Conservation (phyloP, 2,329 filamentous ascomycete genomes). For the Paraconiothyrium brasiliense region DNA sequence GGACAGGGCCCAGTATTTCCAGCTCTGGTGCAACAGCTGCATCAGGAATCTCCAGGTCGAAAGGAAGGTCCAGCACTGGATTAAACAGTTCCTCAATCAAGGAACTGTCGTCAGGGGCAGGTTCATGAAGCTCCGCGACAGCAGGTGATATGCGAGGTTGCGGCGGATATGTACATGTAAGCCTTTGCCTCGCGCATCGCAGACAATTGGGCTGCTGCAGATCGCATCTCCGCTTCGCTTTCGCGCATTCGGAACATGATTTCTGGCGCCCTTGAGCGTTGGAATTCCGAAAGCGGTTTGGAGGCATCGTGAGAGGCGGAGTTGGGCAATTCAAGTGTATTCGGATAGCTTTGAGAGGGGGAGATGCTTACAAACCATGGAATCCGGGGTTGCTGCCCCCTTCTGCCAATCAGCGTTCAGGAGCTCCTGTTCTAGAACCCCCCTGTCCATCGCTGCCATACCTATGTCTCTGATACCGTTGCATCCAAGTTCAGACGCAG, state of each 20-base stretch:
- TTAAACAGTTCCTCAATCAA: conserved; percentile 7
- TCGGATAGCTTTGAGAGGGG: neutral
- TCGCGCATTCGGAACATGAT: conserved; percentile 66
- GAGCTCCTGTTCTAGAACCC: neutral
- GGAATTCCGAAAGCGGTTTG: conserved; percentile 34
- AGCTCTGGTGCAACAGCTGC: conserved; percentile 12
- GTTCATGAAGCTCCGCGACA: conserved; percentile 10
- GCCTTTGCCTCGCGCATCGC: conserved; percentile 60
- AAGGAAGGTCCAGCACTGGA: conserved; percentile 2
- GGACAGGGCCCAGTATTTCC: conserved; percentile 26
- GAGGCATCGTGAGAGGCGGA: conserved; percentile 53
- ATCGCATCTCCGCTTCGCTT: conserved; percentile 67
- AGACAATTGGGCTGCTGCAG: conserved; percentile 62
- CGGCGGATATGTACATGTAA: conserved; percentile 59
- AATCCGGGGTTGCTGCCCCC: neutral
- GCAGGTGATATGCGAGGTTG: conserved; percentile 16
- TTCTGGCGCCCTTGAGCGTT: conserved; percentile 56
- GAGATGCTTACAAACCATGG: neutral
- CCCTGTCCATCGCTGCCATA: neutral
- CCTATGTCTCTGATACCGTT: neutral
- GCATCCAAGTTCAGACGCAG: too few species aligned
- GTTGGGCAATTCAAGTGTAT: neutral
- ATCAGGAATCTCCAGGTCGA: conserved; percentile 11
- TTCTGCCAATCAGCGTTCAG: neutral
- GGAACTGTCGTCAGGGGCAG: conserved; percentile 22